phyloP scores from a whole-genome alignment of 495 filamentous ascomycete species.

The Cryomyces minteri region DNA sequence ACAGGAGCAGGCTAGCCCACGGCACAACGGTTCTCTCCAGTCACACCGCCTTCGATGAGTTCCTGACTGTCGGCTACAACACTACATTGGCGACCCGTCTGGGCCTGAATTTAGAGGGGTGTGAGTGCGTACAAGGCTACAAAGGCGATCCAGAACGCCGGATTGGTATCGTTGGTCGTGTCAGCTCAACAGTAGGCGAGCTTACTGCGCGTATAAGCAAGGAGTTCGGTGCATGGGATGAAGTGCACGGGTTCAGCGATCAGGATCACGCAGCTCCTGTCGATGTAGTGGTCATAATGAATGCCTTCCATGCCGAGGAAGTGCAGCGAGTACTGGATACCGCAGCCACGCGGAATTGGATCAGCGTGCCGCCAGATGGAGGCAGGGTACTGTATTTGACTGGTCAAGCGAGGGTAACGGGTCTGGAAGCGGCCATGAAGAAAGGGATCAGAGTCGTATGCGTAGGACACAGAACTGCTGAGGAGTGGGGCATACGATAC shows the following conservation, averaged over 20 bases:
- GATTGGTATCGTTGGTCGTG: conserved; percentile 10
- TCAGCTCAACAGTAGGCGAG: neutral
- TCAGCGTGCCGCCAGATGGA: neutral
- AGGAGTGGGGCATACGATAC: conserved; percentile 10
- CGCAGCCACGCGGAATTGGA: conserved; percentile 3
- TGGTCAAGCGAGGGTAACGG: conserved; percentile 3
- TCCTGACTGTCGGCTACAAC: conserved; percentile 10
- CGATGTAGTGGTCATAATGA: conserved; percentile 14
- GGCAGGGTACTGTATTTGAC: conserved; percentile 9
- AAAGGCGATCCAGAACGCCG: conserved; percentile 8
- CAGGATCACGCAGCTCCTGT: too few species aligned
- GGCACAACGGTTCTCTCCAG: conserved; percentile 6
- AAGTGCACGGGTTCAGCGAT: neutral
- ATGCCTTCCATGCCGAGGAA: conserved; percentile 8
- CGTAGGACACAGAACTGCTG: conserved; percentile 6
- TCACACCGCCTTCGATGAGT: conserved; percentile 10
- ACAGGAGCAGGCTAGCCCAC: conserved; percentile 1
- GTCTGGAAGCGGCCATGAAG: conserved; percentile 5
- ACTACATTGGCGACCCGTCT: conserved; percentile 2
- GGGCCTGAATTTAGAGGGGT: conserved; percentile 2
- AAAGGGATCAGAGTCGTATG: conserved; percentile 6
- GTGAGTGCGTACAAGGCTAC: conserved; percentile 7
- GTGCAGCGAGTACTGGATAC: conserved; percentile 4
- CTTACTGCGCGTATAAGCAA: neutral
- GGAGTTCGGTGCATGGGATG: conserved; percentile 5